These are phyloP conservation scores for Chlorella vulgaris DNA, from an alignment of 139 green algal genomes.

Conservation along the genomic window DNA sequence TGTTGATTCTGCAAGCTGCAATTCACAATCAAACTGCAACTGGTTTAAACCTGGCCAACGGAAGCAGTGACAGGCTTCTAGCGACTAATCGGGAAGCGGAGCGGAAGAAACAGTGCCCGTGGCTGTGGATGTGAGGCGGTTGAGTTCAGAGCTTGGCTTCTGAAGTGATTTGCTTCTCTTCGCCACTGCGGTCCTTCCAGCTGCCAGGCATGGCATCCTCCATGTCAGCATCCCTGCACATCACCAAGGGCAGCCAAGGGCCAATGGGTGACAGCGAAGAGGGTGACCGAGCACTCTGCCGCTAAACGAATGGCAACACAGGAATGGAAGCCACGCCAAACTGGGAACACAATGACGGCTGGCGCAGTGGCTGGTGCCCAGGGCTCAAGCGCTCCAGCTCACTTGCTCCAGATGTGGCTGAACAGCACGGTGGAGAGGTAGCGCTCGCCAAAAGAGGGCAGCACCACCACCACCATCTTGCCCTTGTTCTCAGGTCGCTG, in stretches of 20 bases:
- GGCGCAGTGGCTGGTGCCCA: too few relatives aligned
- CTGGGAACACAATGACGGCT: too few relatives aligned
- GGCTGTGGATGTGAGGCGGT: not conserved
- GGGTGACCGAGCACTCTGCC: not conserved
- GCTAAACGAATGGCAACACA: too few relatives aligned
- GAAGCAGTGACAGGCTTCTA: too few relatives aligned
- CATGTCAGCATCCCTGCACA: slow-evolving; percentile 59
- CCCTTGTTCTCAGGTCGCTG: slow-evolving; percentile 87
- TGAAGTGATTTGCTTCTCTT: slow-evolving; percentile 47
- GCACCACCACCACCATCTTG: slow-evolving; percentile 90
- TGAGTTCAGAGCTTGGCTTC: slow-evolving; percentile 60
- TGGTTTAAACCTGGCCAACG: too few relatives aligned
- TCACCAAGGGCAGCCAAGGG: not conserved
- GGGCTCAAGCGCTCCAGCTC: too few relatives aligned
- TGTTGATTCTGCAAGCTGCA: too few relatives aligned
- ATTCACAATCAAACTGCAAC: too few relatives aligned
- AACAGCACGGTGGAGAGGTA: slow-evolving; percentile 96
- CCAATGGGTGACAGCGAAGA: not conserved
- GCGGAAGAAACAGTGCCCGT: not conserved
- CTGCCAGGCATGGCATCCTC: slow-evolving; percentile 67
- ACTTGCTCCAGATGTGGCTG: slow-evolving; percentile 69
- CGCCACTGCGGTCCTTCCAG: slow-evolving; percentile 57
- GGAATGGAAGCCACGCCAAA: too few relatives aligned
- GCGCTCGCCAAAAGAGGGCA: slow-evolving; percentile 94
- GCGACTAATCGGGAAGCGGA: not conserved